Evolutionary conservation across 139 green algal species (phyloP).

Genomic region (Micractinium conductrix): DNA sequence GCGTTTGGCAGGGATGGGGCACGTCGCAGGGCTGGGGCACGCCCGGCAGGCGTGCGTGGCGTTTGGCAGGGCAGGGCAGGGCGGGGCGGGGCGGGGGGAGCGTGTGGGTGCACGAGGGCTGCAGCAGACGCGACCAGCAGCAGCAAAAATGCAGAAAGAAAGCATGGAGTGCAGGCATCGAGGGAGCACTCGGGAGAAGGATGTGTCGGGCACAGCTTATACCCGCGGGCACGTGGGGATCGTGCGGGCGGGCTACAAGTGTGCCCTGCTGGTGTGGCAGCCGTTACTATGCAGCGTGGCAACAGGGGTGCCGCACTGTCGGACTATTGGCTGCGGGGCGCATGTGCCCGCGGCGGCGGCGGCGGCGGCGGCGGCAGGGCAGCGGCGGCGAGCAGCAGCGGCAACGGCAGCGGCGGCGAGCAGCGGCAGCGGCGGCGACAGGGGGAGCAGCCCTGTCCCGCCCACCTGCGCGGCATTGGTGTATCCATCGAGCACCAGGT

Average conservation of each 20-base stretch:
- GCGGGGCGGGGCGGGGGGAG: background rate
- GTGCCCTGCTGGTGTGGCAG: slow-evolving; percentile 12
- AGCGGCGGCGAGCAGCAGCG: too few species aligned
- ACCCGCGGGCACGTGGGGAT: background rate
- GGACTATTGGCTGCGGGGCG: slow-evolving; percentile 1
- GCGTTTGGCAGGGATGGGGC: too few species aligned
- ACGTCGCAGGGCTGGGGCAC: background rate
- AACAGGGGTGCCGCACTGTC: background rate
- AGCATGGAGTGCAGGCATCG: background rate
- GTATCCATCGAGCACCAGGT: slow-evolving; percentile 95
- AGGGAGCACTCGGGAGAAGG: too few species aligned
- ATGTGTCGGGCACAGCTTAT: slow-evolving; percentile 20
- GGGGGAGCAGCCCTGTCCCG: too few species aligned
- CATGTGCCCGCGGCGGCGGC: too few species aligned
- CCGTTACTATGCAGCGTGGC: slow-evolving; percentile 8
- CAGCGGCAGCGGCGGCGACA: too few species aligned
- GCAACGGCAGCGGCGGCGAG: too few species aligned
- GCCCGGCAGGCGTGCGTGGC: background rate
- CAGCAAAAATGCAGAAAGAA: background rate
- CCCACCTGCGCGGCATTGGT: slow-evolving; percentile 87
- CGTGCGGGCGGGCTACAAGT: slow-evolving; percentile 19
- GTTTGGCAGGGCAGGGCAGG: background rate
- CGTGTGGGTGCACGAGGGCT: background rate
- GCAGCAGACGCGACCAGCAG: too few species aligned
- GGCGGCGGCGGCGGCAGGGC: too few species aligned